A percentile compares a stretch with the other conserved stretches of the same genome.
These are phyloP conservation scores for Plasmodium knowlesi DNA, from an alignment of 169 alveolate genomes.

Conservation along the genomic window DNA sequence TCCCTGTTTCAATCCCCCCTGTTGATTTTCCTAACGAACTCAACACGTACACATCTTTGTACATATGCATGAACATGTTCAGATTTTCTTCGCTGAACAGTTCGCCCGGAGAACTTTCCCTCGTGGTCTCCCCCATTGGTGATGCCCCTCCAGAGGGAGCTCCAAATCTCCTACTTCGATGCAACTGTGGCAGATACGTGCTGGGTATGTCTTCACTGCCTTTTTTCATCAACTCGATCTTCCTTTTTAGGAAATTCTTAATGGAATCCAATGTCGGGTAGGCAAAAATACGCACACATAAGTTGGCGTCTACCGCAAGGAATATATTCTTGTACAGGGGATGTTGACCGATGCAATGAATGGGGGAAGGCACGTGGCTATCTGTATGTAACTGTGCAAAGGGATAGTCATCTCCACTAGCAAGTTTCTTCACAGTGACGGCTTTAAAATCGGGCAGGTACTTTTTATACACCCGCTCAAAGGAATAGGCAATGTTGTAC, in stretches of 20 bases:
- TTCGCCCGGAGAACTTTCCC: not conserved
- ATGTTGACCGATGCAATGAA: slow-evolving; percentile 24
- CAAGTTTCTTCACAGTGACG: slow-evolving; percentile 1
- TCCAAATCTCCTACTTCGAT: slow-evolving; percentile 19
- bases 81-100: slow-evolving; percentile 42
- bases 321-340: slow-evolving; percentile 28
- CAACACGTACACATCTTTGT: slow-evolving; percentile 43
- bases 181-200: slow-evolving; percentile 49
- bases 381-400: not conserved
- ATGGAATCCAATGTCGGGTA: slow-evolving; percentile 46
- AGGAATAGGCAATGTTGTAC: slow-evolving; percentile 10
- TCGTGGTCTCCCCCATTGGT: not conserved
- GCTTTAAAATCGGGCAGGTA: slow-evolving; percentile 13
- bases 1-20: not conserved
- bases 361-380: not conserved
- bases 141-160: not conserved
- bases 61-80: slow-evolving; percentile 51
- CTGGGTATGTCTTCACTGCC: slow-evolving; percentile 32
- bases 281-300: slow-evolving; percentile 15
- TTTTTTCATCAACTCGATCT: slow-evolving; percentile 32
- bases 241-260: slow-evolving; percentile 19
- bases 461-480: slow-evolving; percentile 4
- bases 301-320: slow-evolving; percentile 19
- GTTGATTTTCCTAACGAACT: slow-evolving; percentile 1
- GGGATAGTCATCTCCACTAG: not conserved